Conservation (phyloP, 768 basidiomycete species). For the Vararia minispora region DNA sequence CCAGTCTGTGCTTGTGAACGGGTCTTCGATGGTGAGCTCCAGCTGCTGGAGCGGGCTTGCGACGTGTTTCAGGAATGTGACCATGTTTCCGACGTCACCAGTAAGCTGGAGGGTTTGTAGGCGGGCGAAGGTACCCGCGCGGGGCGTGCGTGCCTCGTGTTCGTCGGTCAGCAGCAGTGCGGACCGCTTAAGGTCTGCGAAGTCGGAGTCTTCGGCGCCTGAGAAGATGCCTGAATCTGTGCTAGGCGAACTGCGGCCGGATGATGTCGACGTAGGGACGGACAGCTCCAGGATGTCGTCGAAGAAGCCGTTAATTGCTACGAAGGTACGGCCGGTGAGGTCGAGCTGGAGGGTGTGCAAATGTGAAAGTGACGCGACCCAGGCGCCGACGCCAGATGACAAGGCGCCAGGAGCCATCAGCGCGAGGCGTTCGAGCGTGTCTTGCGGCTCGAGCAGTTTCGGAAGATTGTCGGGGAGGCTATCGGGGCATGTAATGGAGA, state of each 20-base stretch:
- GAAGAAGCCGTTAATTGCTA: slow-evolving; percentile 75
- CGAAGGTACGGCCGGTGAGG: slow-evolving; percentile 52
- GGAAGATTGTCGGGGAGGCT: slow-evolving; percentile 64
- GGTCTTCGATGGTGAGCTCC: slow-evolving; percentile 72
- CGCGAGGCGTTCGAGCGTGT: slow-evolving; percentile 45
- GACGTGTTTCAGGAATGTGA: slow-evolving; percentile 61
- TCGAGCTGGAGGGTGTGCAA: slow-evolving; percentile 61
- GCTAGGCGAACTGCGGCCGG: slow-evolving; percentile 61
- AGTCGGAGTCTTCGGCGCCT: slow-evolving; percentile 66
- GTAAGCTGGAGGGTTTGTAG: slow-evolving; percentile 55
- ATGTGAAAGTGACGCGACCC: slow-evolving; percentile 53
- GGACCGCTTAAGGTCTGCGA: slow-evolving; percentile 64
- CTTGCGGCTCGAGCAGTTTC: slow-evolving; percentile 49
- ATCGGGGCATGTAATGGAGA: slow-evolving; percentile 61
- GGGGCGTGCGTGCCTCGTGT: slow-evolving; percentile 23
- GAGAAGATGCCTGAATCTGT: slow-evolving; percentile 77
- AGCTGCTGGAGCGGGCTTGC: slow-evolving; percentile 53
- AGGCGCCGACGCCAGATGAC: slow-evolving; percentile 57
- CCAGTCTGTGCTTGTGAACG: slow-evolving; percentile 67
- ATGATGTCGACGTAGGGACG: slow-evolving; percentile 42
- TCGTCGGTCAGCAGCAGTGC: slow-evolving; percentile 54
- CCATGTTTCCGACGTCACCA: slow-evolving; percentile 59
- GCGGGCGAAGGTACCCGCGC: slow-evolving; percentile 44
- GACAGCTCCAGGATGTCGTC: slow-evolving; percentile 49
- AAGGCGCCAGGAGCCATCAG: slow-evolving; percentile 70